phyloP scores from a whole-genome alignment of 805 yeast genomes.

The Candida multigemmis region DNA sequence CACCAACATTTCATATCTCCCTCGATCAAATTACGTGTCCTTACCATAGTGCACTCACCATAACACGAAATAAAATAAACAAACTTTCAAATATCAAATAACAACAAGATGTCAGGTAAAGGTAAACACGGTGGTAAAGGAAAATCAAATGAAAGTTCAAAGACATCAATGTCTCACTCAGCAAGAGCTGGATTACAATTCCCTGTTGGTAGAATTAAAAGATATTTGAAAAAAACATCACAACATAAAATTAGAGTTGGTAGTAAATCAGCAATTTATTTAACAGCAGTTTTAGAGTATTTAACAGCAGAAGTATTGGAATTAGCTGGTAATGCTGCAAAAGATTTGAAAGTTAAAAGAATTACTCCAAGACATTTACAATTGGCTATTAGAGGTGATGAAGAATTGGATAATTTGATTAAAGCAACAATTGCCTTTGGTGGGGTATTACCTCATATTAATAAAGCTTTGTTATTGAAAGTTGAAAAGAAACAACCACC shows the following conservation, averaged over 20 bases:
- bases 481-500: slow-evolving; percentile 45
- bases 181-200: slow-evolving; percentile 93
- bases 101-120: slow-evolving; percentile 53
- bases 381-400: slow-evolving; percentile 96
- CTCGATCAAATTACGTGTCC: neutral
- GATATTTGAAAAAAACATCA: slow-evolving; percentile 87
- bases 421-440: slow-evolving; percentile 96
- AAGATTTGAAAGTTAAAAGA: slow-evolving; percentile 91
- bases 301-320: slow-evolving; percentile 95
- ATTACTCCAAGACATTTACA: slow-evolving; percentile 96
- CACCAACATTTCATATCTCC: neutral
- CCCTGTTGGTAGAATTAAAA: slow-evolving; percentile 98
- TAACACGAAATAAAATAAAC: slow-evolving; percentile 5
- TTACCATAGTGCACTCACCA: neutral
- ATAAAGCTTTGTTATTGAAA: slow-evolving; percentile 70
- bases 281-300: slow-evolving; percentile 93
- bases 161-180: slow-evolving; percentile 76
- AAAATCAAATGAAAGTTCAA: slow-evolving; percentile 68
- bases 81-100: slow-evolving; percentile 4
- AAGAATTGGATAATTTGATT: slow-evolving; percentile 88
- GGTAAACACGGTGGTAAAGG: slow-evolving; percentile 99
- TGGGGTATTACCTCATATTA: slow-evolving; percentile 95
- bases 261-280: slow-evolving; percentile 80
- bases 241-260: slow-evolving; percentile 80
- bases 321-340: slow-evolving; percentile 97